A percentile compares a stretch with the other conserved stretches of the same genome.
phyloP scores from a whole-genome alignment of 352 stramenopile species.

The Sclerospora graminicola region DNA sequence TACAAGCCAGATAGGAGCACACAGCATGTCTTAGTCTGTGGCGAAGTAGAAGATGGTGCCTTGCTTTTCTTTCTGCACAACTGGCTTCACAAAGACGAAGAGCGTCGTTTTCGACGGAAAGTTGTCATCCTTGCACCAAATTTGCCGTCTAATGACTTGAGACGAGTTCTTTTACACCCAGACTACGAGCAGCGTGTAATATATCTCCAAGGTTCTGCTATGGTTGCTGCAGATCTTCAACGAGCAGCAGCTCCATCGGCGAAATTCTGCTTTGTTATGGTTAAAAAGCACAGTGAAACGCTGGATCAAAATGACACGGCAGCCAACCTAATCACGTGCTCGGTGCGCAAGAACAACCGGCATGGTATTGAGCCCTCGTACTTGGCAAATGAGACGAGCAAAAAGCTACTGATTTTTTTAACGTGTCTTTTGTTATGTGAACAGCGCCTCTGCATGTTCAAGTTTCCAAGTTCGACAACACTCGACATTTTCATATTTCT shows the following conservation, averaged over 20 bases:
- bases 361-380: slow-evolving; percentile 20
- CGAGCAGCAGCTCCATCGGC: slow-evolving; percentile 39
- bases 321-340: slow-evolving; percentile 65
- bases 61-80: slow-evolving; percentile 75
- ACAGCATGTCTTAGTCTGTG: slow-evolving; percentile 69
- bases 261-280: slow-evolving; percentile 63
- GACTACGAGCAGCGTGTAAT: slow-evolving; percentile 68
- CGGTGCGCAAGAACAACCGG: slow-evolving; percentile 67
- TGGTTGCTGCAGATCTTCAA: slow-evolving; percentile 59
- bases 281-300: slow-evolving; percentile 51
- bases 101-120: slow-evolving; percentile 39
- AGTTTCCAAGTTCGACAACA: slow-evolving; percentile 65
- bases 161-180: slow-evolving; percentile 50
- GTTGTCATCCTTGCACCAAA: slow-evolving; percentile 63
- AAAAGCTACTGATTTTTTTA: background rate
- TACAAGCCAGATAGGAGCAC: slow-evolving; percentile 50
- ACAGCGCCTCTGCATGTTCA: slow-evolving; percentile 61
- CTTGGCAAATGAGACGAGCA: no score
- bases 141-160: slow-evolving; percentile 44
- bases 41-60: slow-evolving; percentile 57
- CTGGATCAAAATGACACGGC: slow-evolving; percentile 60
- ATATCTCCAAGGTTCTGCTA: slow-evolving; percentile 69
- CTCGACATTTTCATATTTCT: slow-evolving; percentile 64
- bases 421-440: background rate
- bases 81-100: slow-evolving; percentile 59